These are phyloP conservation scores for Ustilago bromivora DNA, from an alignment of 1,284 basidiomycete genomes.

Conservation along the genomic window DNA sequence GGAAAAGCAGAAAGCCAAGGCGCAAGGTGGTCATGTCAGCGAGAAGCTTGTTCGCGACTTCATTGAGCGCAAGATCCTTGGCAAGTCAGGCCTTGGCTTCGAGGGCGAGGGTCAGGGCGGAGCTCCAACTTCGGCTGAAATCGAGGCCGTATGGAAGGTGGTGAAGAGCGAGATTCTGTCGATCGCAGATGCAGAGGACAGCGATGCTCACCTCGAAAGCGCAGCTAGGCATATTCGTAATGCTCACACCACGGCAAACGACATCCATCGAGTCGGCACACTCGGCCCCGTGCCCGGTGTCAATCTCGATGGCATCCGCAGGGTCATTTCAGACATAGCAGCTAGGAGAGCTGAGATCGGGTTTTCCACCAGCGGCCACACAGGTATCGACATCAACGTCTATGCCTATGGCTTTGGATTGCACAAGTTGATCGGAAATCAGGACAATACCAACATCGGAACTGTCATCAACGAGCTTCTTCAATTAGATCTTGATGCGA, in stretches of 20 bases:
- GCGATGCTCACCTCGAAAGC: background rate
- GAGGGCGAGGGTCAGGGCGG: slow-evolving; percentile 30
- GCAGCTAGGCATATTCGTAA: slow-evolving; percentile 3
- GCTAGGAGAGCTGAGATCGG: slow-evolving; percentile 69
- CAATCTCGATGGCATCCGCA: slow-evolving; percentile 42
- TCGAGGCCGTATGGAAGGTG: slow-evolving; percentile 55
- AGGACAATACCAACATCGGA: slow-evolving; percentile 70
- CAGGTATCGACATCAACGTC: slow-evolving; percentile 71
- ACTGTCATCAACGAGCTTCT: slow-evolving; percentile 54
- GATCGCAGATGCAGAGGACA: background rate
- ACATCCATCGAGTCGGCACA: background rate
- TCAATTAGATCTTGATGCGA: slow-evolving; percentile 56
- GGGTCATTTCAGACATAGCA: slow-evolving; percentile 49
- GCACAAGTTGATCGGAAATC: slow-evolving; percentile 65
- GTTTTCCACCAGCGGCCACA: slow-evolving; percentile 70
- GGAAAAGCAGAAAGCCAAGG: slow-evolving; percentile 5
- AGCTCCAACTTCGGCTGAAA: slow-evolving; percentile 53
- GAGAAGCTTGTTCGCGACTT: slow-evolving; percentile 37
- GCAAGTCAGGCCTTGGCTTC: slow-evolving; percentile 37
- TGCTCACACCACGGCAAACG: slow-evolving; percentile 9
- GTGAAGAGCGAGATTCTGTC: slow-evolving; percentile 35
- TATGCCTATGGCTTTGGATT: slow-evolving; percentile 67
- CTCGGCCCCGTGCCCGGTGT: slow-evolving; percentile 39
- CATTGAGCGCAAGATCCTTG: slow-evolving; percentile 47
- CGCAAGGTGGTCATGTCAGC: slow-evolving; percentile 4